A percentile compares a stretch with the other conserved stretches of the same genome.
Conservation (phyloP, 2,329 filamentous ascomycete species). For the Teratosphaeria destructans region DNA sequence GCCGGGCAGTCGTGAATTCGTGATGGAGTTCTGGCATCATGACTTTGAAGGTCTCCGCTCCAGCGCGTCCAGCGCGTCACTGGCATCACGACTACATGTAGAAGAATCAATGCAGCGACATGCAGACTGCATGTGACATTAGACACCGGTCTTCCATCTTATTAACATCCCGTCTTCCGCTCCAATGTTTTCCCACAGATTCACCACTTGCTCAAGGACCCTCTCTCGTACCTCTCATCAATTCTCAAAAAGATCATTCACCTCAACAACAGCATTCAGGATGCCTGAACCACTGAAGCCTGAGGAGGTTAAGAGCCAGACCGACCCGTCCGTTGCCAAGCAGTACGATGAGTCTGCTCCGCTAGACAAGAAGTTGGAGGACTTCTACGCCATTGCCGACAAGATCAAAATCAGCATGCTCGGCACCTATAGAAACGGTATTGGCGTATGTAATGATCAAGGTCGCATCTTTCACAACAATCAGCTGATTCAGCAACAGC, state of each 20-base stretch:
- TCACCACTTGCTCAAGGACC: not conserved
- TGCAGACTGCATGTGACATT: not conserved
- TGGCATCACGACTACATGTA: not conserved
- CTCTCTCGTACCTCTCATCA: not conserved
- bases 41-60: not conserved
- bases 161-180: not conserved
- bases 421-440: slow-evolving; percentile 31
- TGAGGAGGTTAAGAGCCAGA: slow-evolving; percentile 32
- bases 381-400: slow-evolving; percentile 39
- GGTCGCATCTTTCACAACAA: not conserved
- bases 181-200: not conserved
- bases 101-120: not conserved
- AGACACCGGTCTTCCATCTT: not conserved
- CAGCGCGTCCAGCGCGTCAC: not conserved
- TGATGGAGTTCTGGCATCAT: not conserved
- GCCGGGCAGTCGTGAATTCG: not conserved
- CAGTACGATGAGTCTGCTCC: slow-evolving; percentile 38
- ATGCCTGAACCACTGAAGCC: slow-evolving; percentile 36
- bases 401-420: slow-evolving; percentile 35
- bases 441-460: slow-evolving; percentile 23
- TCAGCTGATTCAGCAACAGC: slow-evolving; percentile 9
- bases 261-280: slow-evolving; percentile 17
- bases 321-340: slow-evolving; percentile 39
- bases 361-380: slow-evolving; percentile 35
- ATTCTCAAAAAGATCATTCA: slow-evolving; percentile 6